phyloP scores from a whole-genome alignment of 305 asterid species.

The Fraxinus dipetala region DNA sequence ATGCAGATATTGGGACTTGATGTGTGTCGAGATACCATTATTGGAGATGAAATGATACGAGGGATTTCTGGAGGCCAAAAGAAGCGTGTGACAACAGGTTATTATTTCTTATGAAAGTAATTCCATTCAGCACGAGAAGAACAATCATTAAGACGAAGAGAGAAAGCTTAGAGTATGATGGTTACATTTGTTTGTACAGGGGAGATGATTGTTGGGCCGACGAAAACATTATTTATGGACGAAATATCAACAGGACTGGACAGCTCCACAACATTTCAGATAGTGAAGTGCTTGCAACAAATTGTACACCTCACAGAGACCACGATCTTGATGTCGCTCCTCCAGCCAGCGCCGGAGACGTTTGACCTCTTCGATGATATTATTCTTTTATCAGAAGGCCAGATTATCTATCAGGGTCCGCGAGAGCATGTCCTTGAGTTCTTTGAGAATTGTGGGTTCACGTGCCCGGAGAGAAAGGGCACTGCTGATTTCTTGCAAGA shows the following conservation, averaged over 20 bases:
- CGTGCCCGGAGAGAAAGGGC: conserved; percentile 68
- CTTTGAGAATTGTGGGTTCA: conserved; percentile 65
- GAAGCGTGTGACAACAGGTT: conserved; percentile 91
- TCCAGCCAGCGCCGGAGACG: conserved; percentile 75
- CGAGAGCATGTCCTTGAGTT: conserved; percentile 46
- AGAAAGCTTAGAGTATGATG: not conserved
- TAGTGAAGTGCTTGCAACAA: conserved; percentile 63
- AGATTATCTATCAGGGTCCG: conserved; percentile 67
- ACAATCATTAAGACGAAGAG: not conserved
- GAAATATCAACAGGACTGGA: conserved; percentile 73
- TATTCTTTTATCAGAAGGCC: conserved; percentile 55
- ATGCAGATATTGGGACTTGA: conserved; percentile 85
- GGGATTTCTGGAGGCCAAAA: conserved; percentile 98
- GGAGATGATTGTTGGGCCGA: conserved; percentile 71
- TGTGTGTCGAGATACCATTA: conserved; percentile 76
- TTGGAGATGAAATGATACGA: conserved; percentile 84
- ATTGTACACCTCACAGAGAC: conserved; percentile 63
- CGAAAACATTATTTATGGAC: conserved; percentile 64
- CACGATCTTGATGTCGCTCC: conserved; percentile 66
- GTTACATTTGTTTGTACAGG: conserved; percentile 30
- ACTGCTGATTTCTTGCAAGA: conserved; percentile 77
- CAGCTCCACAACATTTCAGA: conserved; percentile 73
- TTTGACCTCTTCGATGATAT: conserved; percentile 70
- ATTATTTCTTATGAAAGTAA: not conserved
- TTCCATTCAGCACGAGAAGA: not conserved